Evolutionary conservation across 768 basidiomycete genomes (phyloP).

Genomic region (Chalciporus chontae): DNA sequence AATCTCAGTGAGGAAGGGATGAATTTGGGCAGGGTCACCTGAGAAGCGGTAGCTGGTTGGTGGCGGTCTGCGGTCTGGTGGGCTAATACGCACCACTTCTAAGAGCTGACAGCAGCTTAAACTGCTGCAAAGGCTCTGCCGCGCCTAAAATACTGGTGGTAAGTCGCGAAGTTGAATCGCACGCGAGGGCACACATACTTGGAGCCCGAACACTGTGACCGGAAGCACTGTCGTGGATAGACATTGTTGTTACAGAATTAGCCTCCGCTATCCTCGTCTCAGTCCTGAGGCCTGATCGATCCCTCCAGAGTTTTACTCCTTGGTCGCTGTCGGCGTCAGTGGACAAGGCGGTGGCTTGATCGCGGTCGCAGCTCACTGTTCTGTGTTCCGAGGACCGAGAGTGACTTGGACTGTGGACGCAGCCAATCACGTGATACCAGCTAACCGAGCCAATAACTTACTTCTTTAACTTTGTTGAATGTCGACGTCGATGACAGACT

Average conservation of each 20-base stretch:
- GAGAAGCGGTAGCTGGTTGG: background rate
- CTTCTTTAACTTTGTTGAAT: too few relatives aligned
- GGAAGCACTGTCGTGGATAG: slow-evolving; percentile 15
- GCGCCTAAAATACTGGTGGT: slow-evolving; percentile 14
- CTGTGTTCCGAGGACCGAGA: too few relatives aligned
- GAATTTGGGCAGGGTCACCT: slow-evolving; percentile 80
- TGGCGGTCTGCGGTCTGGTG: background rate
- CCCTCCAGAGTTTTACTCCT: background rate
- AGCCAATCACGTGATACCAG: background rate
- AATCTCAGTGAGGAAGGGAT: slow-evolving; percentile 77
- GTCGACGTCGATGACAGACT: too few relatives aligned
- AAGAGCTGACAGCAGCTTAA: slow-evolving; percentile 60
- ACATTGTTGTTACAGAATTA: slow-evolving; percentile 15
- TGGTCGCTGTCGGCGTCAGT: background rate
- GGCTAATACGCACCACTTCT: slow-evolving; percentile 47
- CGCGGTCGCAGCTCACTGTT: slow-evolving; percentile 2
- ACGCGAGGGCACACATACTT: slow-evolving; percentile 7
- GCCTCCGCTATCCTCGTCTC: background rate
- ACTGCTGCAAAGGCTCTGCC: slow-evolving; percentile 54
- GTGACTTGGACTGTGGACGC: too few relatives aligned
- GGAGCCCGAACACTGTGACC: slow-evolving; percentile 16
- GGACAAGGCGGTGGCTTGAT: background rate
- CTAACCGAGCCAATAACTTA: too few relatives aligned
- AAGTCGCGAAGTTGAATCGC: background rate
- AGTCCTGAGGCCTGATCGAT: too few relatives aligned